Percentiles rank a stretch among this genome's conserved stretches.
Evolutionary conservation across 2,329 filamentous ascomycete species (phyloP).

Genomic region (Xenosphaeropsis pyriputrescens): DNA sequence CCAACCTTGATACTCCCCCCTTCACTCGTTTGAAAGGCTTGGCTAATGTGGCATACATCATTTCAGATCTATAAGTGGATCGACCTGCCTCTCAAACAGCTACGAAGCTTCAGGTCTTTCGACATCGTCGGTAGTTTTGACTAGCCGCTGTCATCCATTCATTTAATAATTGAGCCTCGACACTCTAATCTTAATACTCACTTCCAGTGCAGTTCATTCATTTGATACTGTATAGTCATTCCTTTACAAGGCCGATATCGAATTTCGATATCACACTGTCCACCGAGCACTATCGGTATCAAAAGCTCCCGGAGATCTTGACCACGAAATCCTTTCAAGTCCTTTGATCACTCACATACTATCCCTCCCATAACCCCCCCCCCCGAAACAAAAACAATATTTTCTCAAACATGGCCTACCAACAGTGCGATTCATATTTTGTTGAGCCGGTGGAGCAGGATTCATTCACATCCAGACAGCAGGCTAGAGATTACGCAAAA

Average conservation of each 20-base stretch:
- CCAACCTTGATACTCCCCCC: neutral
- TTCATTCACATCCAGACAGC: conserved; percentile 11
- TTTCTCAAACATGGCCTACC: conserved; percentile 15
- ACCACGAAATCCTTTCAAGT: conserved; percentile 17
- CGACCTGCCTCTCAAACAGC: conserved; percentile 9
- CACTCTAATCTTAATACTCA: conserved; percentile 17
- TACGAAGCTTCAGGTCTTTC: conserved; percentile 8
- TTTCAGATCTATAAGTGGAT: conserved; percentile 10
- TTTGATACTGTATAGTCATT: conserved; percentile 12
- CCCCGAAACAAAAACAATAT: conserved; percentile 1
- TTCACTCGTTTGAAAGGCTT: conserved; percentile 4
- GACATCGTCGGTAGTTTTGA: conserved; percentile 9
- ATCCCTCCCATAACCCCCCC: conserved; percentile 3
- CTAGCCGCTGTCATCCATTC: conserved; percentile 18
- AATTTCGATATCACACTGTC: conserved; percentile 7
- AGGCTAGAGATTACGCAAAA: conserved; percentile 58
- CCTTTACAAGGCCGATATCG: conserved; percentile 9
- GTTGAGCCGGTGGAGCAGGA: conserved; percentile 41
- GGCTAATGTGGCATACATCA: conserved; percentile 3
- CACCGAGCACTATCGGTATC: conserved; percentile 13
- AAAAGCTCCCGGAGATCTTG: conserved; percentile 22
- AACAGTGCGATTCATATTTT: conserved; percentile 49
- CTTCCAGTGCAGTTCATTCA: conserved; percentile 10
- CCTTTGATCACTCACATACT: conserved; percentile 1
- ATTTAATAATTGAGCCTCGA: conserved; percentile 9